These are phyloP conservation scores for Butyriboletus loyo DNA, from an alignment of 768 basidiomycete species.

Conservation along the genomic window DNA sequence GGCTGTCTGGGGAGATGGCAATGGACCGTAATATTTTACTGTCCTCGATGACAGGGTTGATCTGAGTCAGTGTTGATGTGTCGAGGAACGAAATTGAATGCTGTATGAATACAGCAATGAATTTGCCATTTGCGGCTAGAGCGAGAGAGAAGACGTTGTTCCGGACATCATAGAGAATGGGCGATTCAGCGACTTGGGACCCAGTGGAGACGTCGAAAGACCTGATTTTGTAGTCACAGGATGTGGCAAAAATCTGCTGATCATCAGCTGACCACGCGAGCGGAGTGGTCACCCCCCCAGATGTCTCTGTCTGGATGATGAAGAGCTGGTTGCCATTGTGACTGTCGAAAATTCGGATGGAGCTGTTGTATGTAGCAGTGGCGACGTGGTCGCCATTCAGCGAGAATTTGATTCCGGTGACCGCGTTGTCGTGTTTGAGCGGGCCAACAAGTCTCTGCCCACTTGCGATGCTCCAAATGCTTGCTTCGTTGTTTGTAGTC, in stretches of 20 bases:
- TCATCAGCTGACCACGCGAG: background rate
- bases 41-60: background rate
- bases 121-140: background rate
- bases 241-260: background rate
- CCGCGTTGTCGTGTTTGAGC: background rate
- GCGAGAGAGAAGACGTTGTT: background rate
- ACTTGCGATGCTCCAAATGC: background rate
- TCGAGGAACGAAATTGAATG: background rate
- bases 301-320: background rate
- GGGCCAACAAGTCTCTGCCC: background rate
- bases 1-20: background rate
- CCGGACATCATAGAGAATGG: rapidly evolving
- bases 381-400: background rate
- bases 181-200: background rate
- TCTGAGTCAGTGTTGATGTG: background rate
- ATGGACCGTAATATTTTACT: background rate
- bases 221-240: background rate
- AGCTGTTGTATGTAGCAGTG: too few species aligned
- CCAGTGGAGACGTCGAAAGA: background rate
- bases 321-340: background rate
- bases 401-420: background rate
- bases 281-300: background rate
- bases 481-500: background rate
- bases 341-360: too few species aligned
- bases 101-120: rapidly evolving